Base-by-base conservation (phyloP, 495 filamentous ascomycete genomes). In the Aspergillus steynii region DNA sequence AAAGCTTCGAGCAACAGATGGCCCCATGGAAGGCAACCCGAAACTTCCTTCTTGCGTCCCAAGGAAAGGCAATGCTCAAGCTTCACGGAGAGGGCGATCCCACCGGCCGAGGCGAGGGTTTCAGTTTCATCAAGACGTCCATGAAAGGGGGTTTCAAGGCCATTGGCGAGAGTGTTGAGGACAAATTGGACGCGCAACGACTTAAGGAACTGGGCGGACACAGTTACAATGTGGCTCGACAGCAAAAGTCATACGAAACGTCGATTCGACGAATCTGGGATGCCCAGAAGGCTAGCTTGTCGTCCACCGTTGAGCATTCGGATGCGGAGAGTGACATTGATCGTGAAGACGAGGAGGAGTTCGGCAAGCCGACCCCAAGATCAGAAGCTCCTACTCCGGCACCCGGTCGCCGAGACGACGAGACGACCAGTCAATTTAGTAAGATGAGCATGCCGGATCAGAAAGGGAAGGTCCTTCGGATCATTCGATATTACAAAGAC, bases 121-220 rank as follows among this genome's bases (percentile, higher is more conserved):
- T 97, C 78, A 97, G 89, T 71, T 96, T 97, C 71, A 89, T 99
- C 65, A 90, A 93, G 67, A 97, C 92, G 0, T 96, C 91, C 12
- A 99, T 99, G 95, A 99, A 99, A 73, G 95, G 95, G 51, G 95
- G 95, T 2, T 99, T 95, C 76, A 91, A 96, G 66, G 90, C 92
- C 32, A 82, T 92, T 59, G 90, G 94, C 9, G 92, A 97, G 66
- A 94, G 92, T 65, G 90, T 92, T 2, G 84, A 89, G 46, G 91
- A 96, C 53, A 96, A 91, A 60, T 85, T 96, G 46, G 90, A 91
- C 57, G 87, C 86, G n/a, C 83, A 89, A 62, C 85, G 90, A 64
- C 82, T 89, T 58, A 96, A 96, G 68, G 93, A 95, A 29, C 90
- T 93, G 61, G 92, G 93, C 37, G 94, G 95, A 2, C 95, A 99